phyloP scores from a whole-genome alignment of 371 early-diverging fungal species.

The Parasitella parasitica region DNA sequence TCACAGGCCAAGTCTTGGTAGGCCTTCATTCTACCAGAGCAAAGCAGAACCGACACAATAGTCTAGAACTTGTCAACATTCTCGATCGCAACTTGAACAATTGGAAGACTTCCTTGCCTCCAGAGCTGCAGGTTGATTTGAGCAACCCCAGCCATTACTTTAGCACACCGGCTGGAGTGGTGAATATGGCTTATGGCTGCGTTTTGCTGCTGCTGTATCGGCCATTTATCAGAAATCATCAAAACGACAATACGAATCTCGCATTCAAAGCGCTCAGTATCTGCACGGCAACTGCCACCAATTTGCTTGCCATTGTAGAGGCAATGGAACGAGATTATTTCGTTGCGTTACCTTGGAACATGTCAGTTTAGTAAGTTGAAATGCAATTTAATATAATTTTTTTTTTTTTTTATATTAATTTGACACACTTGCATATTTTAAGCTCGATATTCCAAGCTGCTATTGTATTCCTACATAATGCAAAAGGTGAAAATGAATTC shows the following conservation, averaged over 20 bases:
- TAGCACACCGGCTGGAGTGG: neutral
- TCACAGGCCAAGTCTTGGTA: slow-evolving; percentile 32
- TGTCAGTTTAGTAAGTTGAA: slow-evolving; percentile 35
- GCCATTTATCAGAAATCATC: slow-evolving; percentile 15
- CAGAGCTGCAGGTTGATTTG: slow-evolving; percentile 9
- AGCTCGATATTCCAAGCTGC: slow-evolving; percentile 43
- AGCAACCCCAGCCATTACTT: neutral
- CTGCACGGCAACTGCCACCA: slow-evolving; percentile 34
- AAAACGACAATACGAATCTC: neutral
- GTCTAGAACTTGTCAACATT: slow-evolving; percentile 19
- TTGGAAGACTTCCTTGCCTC: slow-evolving; percentile 33
- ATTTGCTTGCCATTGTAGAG: slow-evolving; percentile 22
- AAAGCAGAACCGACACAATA: slow-evolving; percentile 16
- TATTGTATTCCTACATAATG: slow-evolving; percentile 41
- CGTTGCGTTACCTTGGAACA: slow-evolving; percentile 35
- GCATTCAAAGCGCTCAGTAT: slow-evolving; percentile 34
- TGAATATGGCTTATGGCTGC: slow-evolving; percentile 13
- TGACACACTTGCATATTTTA: neutral
- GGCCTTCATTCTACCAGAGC: slow-evolving; percentile 31
- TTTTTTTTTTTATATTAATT: neutral
- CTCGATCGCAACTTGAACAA: slow-evolving; percentile 27
- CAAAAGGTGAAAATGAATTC: slow-evolving; percentile 30
- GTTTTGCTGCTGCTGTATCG: slow-evolving; percentile 15
- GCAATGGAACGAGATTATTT: slow-evolving; percentile 8
- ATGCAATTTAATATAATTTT: neutral